These are phyloP conservation scores for Diplodia corticola DNA, from an alignment of 2,329 filamentous ascomycete genomes.

Conservation along the genomic window DNA sequence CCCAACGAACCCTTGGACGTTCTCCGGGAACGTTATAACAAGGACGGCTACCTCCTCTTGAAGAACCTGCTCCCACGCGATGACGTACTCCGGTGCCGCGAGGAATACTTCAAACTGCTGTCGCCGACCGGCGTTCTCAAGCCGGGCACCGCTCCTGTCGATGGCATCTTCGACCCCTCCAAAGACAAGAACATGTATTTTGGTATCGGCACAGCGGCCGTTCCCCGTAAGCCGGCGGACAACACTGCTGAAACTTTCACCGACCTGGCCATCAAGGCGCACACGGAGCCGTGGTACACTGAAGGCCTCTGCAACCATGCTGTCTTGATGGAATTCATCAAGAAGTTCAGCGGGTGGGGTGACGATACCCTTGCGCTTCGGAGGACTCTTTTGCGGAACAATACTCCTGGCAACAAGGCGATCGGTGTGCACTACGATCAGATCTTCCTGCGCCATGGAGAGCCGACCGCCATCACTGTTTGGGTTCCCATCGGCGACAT, in stretches of 20 bases:
- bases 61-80: slow-evolving; percentile 56
- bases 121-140: slow-evolving; percentile 58
- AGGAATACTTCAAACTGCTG: slow-evolving; percentile 56
- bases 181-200: slow-evolving; percentile 49
- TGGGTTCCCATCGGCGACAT: slow-evolving; percentile 61
- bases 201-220: slow-evolving; percentile 53
- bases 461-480: slow-evolving; percentile 56
- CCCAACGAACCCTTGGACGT: slow-evolving; percentile 49
- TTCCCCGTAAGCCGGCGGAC: slow-evolving; percentile 47
- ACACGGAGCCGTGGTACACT: slow-evolving; percentile 48
- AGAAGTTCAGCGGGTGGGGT: slow-evolving; percentile 56
- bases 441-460: slow-evolving; percentile 58
- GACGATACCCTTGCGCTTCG: slow-evolving; percentile 49
- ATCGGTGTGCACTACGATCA: slow-evolving; percentile 64
- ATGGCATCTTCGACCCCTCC: slow-evolving; percentile 54
- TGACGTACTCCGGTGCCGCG: slow-evolving; percentile 54
- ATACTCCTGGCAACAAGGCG: slow-evolving; percentile 57
- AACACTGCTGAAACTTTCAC: slow-evolving; percentile 49
- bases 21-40: slow-evolving; percentile 47
- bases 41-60: slow-evolving; percentile 58
- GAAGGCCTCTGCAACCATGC: slow-evolving; percentile 58
- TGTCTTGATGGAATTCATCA: slow-evolving; percentile 52
- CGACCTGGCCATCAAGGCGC: slow-evolving; percentile 55
- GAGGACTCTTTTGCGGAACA: slow-evolving; percentile 57
- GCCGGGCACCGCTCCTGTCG: slow-evolving; percentile 51